Evolutionary conservation across 2,329 filamentous ascomycete genomes (phyloP), one percentile per base, ranked within the genome.

Genomic region (Cercospora sp.): DNA sequence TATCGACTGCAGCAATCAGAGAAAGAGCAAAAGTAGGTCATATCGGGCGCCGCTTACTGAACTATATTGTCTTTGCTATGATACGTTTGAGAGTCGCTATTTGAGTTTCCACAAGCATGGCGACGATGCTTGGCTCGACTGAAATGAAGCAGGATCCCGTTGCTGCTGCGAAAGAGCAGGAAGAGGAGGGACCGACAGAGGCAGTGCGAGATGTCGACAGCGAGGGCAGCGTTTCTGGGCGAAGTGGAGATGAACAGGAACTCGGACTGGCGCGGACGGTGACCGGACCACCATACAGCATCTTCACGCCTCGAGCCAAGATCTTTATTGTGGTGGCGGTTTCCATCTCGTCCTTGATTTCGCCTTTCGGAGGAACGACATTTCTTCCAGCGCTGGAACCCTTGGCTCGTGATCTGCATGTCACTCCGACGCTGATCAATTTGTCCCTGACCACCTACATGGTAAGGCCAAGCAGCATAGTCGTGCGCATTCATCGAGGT

Each of bases 371-470:
- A 18, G 75, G 72, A 9, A 75, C 85, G 55, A 86, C 87, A 20
- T 87, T 87, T 78, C 83, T 86, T 60, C 86, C 85, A 1, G 85
- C 86, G 0, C 74, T 87, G 30, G 81, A 82, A 16, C 77, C 80
- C 6, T 78, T 88, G 9, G 82, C 85, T 7, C 69, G 79, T 2
- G 83, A 85, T 48, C 77, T 87, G 8, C 30, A 80, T 23, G 82
- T 87, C 18, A 76, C 77, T 6, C 76, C 74, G 12, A 75, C 73
- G 6, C 65, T 80, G 59, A 81, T 86, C 71, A 85, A 85, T 73
- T 74, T 86, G 62, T 83, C 83, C 7, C 75, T 87, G 48, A 89
- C 87, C 3, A 87, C 87, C 1, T 89, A 87, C 74, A 87, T 88
- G 86, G 76, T 77, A 51, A 33, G 67, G 62, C 18, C n/a, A 53